phyloP scores from a whole-genome alignment of 169 alveolate species.

The Plasmodium cynomolgi region DNA sequence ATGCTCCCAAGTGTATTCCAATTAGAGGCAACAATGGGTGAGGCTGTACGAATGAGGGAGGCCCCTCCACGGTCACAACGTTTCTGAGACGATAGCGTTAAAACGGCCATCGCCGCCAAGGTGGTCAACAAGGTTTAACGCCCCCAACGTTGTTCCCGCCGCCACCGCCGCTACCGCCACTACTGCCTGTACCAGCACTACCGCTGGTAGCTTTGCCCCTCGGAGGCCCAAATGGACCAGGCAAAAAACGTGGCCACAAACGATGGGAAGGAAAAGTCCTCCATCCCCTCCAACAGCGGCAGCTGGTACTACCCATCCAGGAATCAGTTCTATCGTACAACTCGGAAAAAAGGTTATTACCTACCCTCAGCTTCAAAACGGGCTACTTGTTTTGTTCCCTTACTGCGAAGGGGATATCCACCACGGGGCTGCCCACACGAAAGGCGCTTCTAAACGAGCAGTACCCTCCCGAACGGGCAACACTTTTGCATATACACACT shows the following conservation, averaged over 20 bases:
- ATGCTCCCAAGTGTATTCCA: not conserved
- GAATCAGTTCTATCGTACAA: constrained; percentile 82
- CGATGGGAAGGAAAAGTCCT: constrained; percentile 76
- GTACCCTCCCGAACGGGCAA: not conserved
- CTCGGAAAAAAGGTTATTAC: constrained; percentile 78
- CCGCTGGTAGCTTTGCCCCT: not conserved
- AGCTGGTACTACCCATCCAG: constrained; percentile 86
- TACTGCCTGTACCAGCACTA: not conserved
- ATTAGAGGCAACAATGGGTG: not conserved
- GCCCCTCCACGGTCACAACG: not conserved
- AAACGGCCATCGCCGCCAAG: not conserved
- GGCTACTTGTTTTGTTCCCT: not conserved
- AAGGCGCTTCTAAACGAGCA: not conserved
- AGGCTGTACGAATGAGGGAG: not conserved
- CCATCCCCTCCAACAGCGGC: constrained; percentile 78
- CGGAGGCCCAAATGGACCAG: not conserved
- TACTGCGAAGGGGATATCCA: not conserved
- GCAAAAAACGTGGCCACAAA: not conserved
- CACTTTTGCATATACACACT: not conserved
- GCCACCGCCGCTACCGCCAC: not conserved
- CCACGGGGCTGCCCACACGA: not conserved
- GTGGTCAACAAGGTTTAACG: not conserved
- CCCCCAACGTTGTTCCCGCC: not conserved
- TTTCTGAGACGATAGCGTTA: not conserved
- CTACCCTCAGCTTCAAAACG: not conserved